A percentile compares a stretch with the other conserved stretches of the same genome.
Evolutionary conservation across 768 basidiomycete genomes (phyloP).

Genomic region (Pleurotus sapidus): DNA sequence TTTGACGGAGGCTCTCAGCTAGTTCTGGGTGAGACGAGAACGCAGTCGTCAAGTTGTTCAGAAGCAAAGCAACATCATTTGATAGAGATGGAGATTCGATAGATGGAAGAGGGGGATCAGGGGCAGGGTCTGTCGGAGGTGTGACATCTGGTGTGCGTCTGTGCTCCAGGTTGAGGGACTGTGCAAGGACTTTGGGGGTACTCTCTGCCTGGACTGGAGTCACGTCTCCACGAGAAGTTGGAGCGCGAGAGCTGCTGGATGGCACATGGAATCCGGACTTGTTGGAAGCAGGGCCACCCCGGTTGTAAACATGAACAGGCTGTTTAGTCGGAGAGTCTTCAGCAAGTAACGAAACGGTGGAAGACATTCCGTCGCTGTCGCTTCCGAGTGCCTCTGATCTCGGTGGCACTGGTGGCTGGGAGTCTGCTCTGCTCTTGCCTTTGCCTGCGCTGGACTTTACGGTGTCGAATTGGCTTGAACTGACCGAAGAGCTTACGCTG

Average conservation of each 20-base stretch:
- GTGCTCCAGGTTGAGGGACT: conserved; percentile 10
- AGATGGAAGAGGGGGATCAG: conserved; percentile 45
- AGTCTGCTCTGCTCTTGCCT: conserved; percentile 47
- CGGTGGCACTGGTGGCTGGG: conserved; percentile 10
- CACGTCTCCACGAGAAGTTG: conserved; percentile 5
- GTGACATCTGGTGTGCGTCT: background rate
- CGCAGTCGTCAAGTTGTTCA: conserved; percentile 53
- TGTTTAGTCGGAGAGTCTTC: conserved; percentile 50
- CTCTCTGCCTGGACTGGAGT: conserved; percentile 24
- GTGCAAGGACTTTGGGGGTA: conserved; percentile 28
- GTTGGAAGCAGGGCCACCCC: conserved; percentile 16
- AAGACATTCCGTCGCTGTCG: conserved; percentile 26
- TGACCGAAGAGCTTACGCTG: conserved; percentile 21
- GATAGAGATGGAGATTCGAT: conserved; percentile 49
- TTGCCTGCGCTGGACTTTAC: conserved; percentile 29
- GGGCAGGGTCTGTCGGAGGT: background rate
- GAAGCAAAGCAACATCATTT: conserved; percentile 60
- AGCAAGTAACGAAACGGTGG: conserved; percentile 37
- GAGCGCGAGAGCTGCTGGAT: conserved; percentile 4
- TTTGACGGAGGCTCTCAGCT: conserved; percentile 61
- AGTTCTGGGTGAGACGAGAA: conserved; percentile 70
- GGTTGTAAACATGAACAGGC: conserved; percentile 59
- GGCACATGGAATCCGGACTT: background rate
- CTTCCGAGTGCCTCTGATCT: conserved; percentile 1
- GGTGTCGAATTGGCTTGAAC: conserved; percentile 8